Base-by-base conservation (phyloP, 768 basidiomycete species). In the Suillus occidentalis region DNA sequence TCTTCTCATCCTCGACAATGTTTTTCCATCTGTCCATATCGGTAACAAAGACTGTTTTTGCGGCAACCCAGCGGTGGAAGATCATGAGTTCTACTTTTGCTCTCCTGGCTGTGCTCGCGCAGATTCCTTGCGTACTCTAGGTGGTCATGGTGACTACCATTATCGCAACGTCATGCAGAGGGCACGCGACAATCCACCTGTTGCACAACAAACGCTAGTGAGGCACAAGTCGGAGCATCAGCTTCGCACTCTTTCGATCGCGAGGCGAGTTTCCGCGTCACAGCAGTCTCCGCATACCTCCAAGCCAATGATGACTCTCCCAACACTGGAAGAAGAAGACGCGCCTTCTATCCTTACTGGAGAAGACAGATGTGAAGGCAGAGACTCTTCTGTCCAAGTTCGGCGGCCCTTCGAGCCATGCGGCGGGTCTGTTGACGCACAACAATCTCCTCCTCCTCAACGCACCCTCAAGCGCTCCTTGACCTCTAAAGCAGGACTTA, bases 21-120 rank as follows among this genome's bases (percentile, higher is more conserved):
- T 63, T 28, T 70, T 62, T 12, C 57, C 67, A 28, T 66, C 68
- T 0, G 60, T 73, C 31, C 37, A 62, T 25, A 52, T 63, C 20
- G 61, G 61, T 25, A 58, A 61, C 10, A 60, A 53, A 16, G 37
- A 65, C 14, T 76, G 75, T 57, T 70, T 70, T 49, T 76, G 75
- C 20, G 76, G 76, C 20, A 65, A 42, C 18, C 55, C 52, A 42
- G 73, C 75, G 1, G 57, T 67, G 0, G 61, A 69, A 59, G 67
- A 60, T 12, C 75, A 76, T 43, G 74, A 77, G 0, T 73, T 70
- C 57, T 75, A 67, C 68, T 77, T 67, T 56, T 76, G 75, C 52
- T 76, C 75, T 20, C 64, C 63, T 2, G 2, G 62, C 0, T 76
- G 76, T 14, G 76, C 75, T 9, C 74, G 71, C 25, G 47, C 20